Conservation (phyloP, 352 stramenopile genomes). For the Phytopythium helicoides region DNA sequence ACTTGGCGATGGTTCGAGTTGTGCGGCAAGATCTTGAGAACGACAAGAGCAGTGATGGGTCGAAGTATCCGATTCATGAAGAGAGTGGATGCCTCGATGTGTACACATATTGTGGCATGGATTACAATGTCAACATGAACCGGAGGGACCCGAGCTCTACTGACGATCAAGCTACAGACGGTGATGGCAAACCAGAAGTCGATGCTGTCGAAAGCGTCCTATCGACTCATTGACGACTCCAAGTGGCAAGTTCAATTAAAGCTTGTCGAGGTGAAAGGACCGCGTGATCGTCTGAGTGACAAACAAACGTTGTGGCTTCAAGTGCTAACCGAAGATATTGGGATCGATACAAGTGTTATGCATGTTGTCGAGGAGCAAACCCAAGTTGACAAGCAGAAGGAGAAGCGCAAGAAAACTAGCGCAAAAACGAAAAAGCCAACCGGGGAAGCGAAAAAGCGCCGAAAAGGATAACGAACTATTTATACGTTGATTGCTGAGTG, state of each 20-base stretch:
- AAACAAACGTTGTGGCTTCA: slow-evolving; percentile 82
- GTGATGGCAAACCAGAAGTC: slow-evolving; percentile 10
- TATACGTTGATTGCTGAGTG: too few species aligned
- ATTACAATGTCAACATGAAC: slow-evolving; percentile 51
- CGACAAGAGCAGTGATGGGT: slow-evolving; percentile 1
- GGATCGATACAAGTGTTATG: slow-evolving; percentile 60
- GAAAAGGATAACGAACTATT: neutral
- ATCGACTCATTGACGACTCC: slow-evolving; percentile 9
- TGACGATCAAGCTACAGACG: slow-evolving; percentile 1
- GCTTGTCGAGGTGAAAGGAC: slow-evolving; percentile 87
- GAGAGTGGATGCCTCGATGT: slow-evolving; percentile 41
- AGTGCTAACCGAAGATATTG: slow-evolving; percentile 51
- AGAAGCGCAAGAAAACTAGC: slow-evolving; percentile 6
- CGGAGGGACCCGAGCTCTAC: slow-evolving; percentile 10
- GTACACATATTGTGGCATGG: slow-evolving; percentile 52
- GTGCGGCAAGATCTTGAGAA: slow-evolving; percentile 1
- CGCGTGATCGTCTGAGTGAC: slow-evolving; percentile 78
- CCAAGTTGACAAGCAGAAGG: slow-evolving; percentile 29
- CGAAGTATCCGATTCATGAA: neutral
- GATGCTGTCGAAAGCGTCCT: slow-evolving; percentile 10
- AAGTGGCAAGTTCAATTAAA: slow-evolving; percentile 36
- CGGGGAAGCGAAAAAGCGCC: slow-evolving; percentile 4
- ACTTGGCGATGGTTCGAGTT: slow-evolving; percentile 56
- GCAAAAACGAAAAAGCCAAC: neutral
- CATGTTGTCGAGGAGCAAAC: slow-evolving; percentile 74